These are phyloP conservation scores for Fusarium decemcellulare DNA, from an alignment of 2,329 filamentous ascomycete genomes.

Conservation along the genomic window DNA sequence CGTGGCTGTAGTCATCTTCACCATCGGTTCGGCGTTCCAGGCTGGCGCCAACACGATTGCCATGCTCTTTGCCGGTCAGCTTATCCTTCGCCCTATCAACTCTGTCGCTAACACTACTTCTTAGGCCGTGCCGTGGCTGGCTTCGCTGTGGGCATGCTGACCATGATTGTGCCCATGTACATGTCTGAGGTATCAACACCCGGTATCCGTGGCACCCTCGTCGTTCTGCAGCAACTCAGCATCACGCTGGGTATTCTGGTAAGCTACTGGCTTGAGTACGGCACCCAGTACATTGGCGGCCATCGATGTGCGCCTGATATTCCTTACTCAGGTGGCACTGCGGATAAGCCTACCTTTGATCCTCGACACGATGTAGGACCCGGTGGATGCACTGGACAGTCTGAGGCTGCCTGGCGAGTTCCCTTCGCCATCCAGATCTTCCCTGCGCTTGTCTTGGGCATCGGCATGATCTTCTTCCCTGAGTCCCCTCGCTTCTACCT, in stretches of 20 bases:
- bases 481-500: conserved; percentile 55
- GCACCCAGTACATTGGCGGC: conserved; percentile 59
- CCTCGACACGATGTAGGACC: conserved; percentile 57
- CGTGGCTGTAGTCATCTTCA: conserved; percentile 53
- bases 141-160: conserved; percentile 57
- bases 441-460: conserved; percentile 68
- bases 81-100: not conserved
- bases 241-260: conserved; percentile 60
- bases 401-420: conserved; percentile 60
- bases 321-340: conserved; percentile 60
- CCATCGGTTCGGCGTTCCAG: conserved; percentile 61
- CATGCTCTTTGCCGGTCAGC: conserved; percentile 53
- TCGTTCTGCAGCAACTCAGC: conserved; percentile 59
- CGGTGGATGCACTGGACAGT: conserved; percentile 61
- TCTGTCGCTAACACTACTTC: not conserved
- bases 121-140: conserved; percentile 61
- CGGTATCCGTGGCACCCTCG: conserved; percentile 62
- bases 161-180: conserved; percentile 59
- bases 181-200: conserved; percentile 65
- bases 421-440: conserved; percentile 66
- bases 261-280: conserved; percentile 60
- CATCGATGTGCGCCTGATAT: conserved; percentile 62
- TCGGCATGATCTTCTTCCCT: conserved; percentile 68
- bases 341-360: conserved; percentile 56
- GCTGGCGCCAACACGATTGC: conserved; percentile 56